Percentiles rank a stretch among this genome's conserved stretches.
Evolutionary conservation across 495 filamentous ascomycete species (phyloP).

Genomic region (Daldinia childiae): DNA sequence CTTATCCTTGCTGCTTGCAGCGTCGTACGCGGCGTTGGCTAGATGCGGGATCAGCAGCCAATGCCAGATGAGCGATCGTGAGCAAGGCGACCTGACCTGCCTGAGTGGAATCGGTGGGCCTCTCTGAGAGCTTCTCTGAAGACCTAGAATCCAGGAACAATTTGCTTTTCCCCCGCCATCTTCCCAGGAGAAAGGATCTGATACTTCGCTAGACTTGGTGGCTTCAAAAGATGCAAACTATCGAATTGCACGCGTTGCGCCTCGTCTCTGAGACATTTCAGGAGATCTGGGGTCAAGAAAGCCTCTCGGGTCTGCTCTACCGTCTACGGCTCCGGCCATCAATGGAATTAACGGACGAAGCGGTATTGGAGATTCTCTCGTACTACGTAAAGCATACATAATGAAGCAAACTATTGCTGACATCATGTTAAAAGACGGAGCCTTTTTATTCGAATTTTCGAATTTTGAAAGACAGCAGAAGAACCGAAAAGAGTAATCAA

Average conservation of each 20-base stretch:
- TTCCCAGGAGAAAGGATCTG: slow-evolving; percentile 16
- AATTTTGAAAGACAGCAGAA: slow-evolving; percentile 9
- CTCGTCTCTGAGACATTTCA: slow-evolving; percentile 18
- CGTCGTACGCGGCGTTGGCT: slow-evolving; percentile 38
- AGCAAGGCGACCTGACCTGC: slow-evolving; percentile 19
- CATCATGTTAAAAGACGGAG: slow-evolving; percentile 7
- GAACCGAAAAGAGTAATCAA: neutral
- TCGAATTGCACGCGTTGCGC: slow-evolving; percentile 33
- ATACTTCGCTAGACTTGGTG: slow-evolving; percentile 18
- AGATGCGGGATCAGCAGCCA: slow-evolving; percentile 42
- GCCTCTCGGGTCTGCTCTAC: slow-evolving; percentile 9
- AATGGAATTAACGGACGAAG: neutral
- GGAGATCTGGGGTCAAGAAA: slow-evolving; percentile 18
- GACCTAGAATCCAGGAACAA: slow-evolving; percentile 11
- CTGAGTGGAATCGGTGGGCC: slow-evolving; percentile 18
- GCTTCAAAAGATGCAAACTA: slow-evolving; percentile 31
- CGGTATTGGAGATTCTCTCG: neutral
- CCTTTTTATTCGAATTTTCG: slow-evolving; percentile 10
- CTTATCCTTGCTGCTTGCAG: slow-evolving; percentile 34
- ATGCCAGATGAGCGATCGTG: slow-evolving; percentile 43
- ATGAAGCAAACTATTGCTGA: slow-evolving; percentile 19
- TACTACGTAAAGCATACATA: slow-evolving; percentile 19
- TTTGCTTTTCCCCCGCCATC: slow-evolving; percentile 18
- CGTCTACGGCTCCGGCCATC: neutral
- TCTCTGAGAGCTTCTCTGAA: slow-evolving; percentile 11